phyloP scores from a whole-genome alignment of 192 early-diverging fungal genomes.

The Phlyctochytrium bullatum region DNA sequence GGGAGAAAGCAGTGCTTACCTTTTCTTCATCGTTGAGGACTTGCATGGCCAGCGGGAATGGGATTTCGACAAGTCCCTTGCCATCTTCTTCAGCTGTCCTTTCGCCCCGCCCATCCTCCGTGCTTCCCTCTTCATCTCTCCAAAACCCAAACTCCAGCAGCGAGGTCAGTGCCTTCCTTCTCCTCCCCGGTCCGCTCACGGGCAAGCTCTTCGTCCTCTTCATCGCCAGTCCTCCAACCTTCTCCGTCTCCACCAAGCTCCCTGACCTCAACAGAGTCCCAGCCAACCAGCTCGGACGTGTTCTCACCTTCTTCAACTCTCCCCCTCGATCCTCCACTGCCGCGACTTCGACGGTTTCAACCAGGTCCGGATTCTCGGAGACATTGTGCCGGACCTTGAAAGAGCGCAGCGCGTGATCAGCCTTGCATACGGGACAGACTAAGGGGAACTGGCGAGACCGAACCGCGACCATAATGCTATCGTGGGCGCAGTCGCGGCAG shows the following conservation, averaged over 20 bases:
- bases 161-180: background rate
- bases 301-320: background rate
- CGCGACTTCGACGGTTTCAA: background rate
- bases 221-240: background rate
- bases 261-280: background rate
- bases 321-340: no score
- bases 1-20: no score
- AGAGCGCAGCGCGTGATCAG: background rate
- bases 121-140: background rate
- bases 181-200: no score
- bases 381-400: background rate
- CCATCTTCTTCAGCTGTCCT: background rate
- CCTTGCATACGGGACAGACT: constrained; percentile 15
- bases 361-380: background rate
- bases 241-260: no score
- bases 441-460: constrained; percentile 9
- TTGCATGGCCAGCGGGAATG: constrained; percentile 4
- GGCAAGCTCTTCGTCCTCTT: background rate
- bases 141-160: background rate
- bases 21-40: constrained; percentile 10
- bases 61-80: constrained; percentile 3
- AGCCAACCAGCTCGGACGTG: background rate
- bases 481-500: constrained; percentile 15
- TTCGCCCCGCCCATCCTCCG: background rate
- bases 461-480: constrained; percentile 7